These are phyloP conservation scores for Periconia sp. DNA, from an alignment of 2,329 filamentous ascomycete species.

Conservation along the genomic window DNA sequence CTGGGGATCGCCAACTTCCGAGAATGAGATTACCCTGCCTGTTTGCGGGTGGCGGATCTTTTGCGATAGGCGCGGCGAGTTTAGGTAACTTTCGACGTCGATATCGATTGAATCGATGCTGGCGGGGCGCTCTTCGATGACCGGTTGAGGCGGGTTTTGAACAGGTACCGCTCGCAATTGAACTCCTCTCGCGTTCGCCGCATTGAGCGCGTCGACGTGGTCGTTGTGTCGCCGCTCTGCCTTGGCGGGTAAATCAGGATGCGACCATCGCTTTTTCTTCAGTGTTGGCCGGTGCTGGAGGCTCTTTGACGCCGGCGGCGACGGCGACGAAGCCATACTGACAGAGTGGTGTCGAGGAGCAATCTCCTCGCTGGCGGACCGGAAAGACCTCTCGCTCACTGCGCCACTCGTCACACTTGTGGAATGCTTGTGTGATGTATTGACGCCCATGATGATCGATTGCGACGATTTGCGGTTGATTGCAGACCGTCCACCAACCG, in stretches of 20 bases:
- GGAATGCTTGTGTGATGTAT: constrained; percentile 32
- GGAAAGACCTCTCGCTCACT: constrained; percentile 24
- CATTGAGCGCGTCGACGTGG: constrained; percentile 30
- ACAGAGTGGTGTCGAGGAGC: constrained; percentile 35
- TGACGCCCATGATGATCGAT: constrained; percentile 27
- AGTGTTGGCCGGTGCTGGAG: constrained; percentile 36
- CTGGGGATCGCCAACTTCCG: constrained; percentile 90
- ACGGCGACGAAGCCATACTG: constrained; percentile 25
- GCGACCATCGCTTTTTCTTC: constrained; percentile 47
- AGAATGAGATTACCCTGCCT: constrained; percentile 89
- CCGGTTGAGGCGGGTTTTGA: constrained; percentile 49
- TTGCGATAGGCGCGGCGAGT: constrained; percentile 82
- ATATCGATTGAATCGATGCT: constrained; percentile 89
- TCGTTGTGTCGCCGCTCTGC: constrained; percentile 45
- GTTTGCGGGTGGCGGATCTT: constrained; percentile 86
- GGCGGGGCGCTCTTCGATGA: constrained; percentile 73
- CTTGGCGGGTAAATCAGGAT: constrained; percentile 49
- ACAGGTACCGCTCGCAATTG: constrained; percentile 16
- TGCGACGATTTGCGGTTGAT: constrained; percentile 28
- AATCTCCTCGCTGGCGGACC: constrained; percentile 39
- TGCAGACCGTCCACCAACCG: constrained; percentile 40
- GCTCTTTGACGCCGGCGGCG: constrained; percentile 29
- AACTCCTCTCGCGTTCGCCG: constrained; percentile 19
- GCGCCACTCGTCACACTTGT: constrained; percentile 29
- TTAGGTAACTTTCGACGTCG: constrained; percentile 83